Evolutionary conservation across 2,329 filamentous ascomycete genomes (phyloP).

Genomic region (Coniochaeta hoffmannii): DNA sequence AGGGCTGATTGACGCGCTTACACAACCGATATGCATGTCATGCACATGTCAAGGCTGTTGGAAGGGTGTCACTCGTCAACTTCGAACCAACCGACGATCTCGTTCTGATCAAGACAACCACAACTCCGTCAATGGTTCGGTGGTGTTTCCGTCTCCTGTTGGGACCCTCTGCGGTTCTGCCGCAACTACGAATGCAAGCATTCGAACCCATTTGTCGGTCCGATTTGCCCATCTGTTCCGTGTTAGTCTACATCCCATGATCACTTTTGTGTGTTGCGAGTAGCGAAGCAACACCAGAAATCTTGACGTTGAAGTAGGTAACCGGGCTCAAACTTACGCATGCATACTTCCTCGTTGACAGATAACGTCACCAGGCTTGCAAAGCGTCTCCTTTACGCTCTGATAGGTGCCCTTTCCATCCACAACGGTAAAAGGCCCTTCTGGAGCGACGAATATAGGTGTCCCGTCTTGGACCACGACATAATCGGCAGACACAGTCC

Average conservation of each 20-base stretch:
- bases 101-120: background rate
- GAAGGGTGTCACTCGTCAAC: background rate
- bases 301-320: background rate
- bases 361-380: conserved; percentile 20
- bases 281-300: background rate
- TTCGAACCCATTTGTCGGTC: conserved; percentile 19
- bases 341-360: conserved; percentile 23
- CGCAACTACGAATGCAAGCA: conserved; percentile 14
- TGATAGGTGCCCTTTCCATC: conserved; percentile 19
- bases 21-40: background rate
- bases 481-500: conserved; percentile 24
- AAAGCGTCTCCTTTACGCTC: conserved; percentile 17
- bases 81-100: background rate
- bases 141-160: conserved; percentile 3
- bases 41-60: background rate
- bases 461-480: conserved; percentile 20
- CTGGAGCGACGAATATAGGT: conserved; percentile 20
- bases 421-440: conserved; percentile 13
- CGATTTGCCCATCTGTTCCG: conserved; percentile 14
- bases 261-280: background rate
- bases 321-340: conserved; percentile 19
- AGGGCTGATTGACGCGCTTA: background rate
- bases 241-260: conserved; percentile 1
- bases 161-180: conserved; percentile 18
- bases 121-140: background rate